Percentiles rank a stretch among this genome's conserved stretches.
These are phyloP conservation scores for Blastobotrys malaysiensis DNA, from an alignment of 1,139 yeast species.

Conservation along the genomic window DNA sequence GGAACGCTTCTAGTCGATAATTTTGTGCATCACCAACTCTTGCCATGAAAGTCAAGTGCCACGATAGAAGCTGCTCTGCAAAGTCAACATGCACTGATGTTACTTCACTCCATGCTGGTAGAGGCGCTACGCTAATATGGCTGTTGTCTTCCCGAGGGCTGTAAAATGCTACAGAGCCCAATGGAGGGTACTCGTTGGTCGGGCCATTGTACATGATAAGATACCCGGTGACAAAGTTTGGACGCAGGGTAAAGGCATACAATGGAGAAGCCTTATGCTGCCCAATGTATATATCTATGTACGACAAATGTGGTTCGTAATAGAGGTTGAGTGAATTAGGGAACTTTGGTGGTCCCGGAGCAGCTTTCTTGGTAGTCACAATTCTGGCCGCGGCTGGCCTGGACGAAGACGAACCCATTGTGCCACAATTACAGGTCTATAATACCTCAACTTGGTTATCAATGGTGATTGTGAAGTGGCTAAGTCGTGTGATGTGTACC, in stretches of 20 bases:
- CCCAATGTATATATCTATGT: not conserved
- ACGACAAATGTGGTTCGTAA: not conserved
- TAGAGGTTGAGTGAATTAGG: not conserved
- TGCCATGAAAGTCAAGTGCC: no score
- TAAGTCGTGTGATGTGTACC: no score
- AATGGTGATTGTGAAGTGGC: no score
- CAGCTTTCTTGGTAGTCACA: no score
- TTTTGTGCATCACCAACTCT: no score
- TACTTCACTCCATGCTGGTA: no score
- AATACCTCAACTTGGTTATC: no score
- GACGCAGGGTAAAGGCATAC: not conserved
- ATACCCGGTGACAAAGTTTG: not conserved
- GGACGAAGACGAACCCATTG: not conserved
- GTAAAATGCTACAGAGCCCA: not conserved
- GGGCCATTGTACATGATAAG: not conserved
- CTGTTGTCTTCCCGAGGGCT: not conserved
- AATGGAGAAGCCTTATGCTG: not conserved
- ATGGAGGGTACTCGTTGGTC: not conserved
- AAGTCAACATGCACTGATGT: no score
- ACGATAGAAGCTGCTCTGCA: no score
- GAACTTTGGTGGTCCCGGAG: not conserved
- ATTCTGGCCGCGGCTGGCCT: not conserved
- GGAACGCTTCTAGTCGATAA: no score
- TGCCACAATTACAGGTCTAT: no score
- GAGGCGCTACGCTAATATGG: not conserved